A percentile compares a stretch with the other conserved stretches of the same genome.
Conservation (phyloP, 2,329 filamentous ascomycete species). For the Trichophaea hybrida region DNA sequence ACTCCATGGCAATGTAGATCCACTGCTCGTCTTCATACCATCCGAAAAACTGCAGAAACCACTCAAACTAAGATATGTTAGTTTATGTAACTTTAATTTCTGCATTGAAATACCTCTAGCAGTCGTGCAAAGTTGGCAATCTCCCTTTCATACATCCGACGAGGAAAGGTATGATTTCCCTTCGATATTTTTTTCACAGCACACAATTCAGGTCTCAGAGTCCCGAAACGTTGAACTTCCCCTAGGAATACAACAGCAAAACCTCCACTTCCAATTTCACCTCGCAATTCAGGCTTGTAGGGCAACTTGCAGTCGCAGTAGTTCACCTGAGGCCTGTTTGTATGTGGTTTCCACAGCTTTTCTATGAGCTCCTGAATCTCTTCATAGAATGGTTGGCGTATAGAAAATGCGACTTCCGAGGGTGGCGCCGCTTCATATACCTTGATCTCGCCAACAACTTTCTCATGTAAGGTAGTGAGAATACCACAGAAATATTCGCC, state of each 20-base stretch:
- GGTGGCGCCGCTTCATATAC: neutral
- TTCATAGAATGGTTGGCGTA: neutral
- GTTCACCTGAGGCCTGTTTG: neutral
- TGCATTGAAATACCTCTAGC: neutral
- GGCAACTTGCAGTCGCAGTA: too few species aligned
- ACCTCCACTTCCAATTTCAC: too few species aligned
- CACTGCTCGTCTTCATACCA: conserved; percentile 10
- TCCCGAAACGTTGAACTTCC: neutral
- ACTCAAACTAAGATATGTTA: conserved; percentile 3
- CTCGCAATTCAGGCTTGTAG: too few species aligned
- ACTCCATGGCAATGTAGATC: conserved; percentile 31
- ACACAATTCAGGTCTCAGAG: neutral
- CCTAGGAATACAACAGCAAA: too few species aligned
- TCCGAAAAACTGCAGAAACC: conserved; percentile 19
- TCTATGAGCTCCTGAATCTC: neutral
- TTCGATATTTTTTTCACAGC: neutral
- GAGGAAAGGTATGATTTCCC: neutral
- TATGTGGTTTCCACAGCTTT: neutral
- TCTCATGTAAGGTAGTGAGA: neutral
- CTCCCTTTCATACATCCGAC: neutral
- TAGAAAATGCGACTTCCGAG: neutral
- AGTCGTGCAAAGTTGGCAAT: neutral
- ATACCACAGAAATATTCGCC: neutral
- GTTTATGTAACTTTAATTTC: neutral
- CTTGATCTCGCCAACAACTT: neutral